Evolutionary conservation across 805 yeast species (phyloP).

Genomic region (Lachancea dasiensis): DNA sequence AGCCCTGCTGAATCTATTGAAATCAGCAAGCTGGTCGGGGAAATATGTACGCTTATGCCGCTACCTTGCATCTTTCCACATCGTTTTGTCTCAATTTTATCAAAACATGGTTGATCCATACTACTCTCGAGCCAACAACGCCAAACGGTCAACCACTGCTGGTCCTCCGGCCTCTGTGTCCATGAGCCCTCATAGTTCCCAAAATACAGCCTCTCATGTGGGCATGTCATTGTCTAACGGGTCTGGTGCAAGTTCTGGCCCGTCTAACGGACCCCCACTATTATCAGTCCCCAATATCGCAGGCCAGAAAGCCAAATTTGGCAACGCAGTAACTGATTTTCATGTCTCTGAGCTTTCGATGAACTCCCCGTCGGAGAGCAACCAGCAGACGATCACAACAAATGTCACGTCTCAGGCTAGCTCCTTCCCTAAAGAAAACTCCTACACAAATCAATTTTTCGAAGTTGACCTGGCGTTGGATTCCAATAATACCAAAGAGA

Average conservation of each 20-base stretch:
- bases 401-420: constrained; percentile 10
- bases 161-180: constrained; percentile 1
- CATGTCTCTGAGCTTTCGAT: constrained; percentile 24
- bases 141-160: neutral
- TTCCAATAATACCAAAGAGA: neutral
- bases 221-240: constrained; percentile 1
- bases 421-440: neutral
- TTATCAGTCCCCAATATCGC: constrained; percentile 1
- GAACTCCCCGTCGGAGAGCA: constrained; percentile 18
- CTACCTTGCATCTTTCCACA: constrained; percentile 28
- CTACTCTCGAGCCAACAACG: constrained; percentile 1
- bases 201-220: neutral
- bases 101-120: constrained; percentile 12
- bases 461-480: constrained; percentile 17
- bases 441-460: constrained; percentile 17
- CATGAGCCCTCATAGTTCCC: constrained; percentile 4
- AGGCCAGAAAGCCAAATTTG: constrained; percentile 18
- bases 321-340: constrained; percentile 18
- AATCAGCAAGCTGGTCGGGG: constrained; percentile 9
- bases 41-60: constrained; percentile 16
- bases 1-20: constrained; percentile 1
- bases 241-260: constrained; percentile 1
- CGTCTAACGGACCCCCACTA: constrained; percentile 6
- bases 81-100: constrained; percentile 23
- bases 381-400: constrained; percentile 23